A percentile compares a stretch with the other conserved stretches of the same genome.
These are phyloP conservation scores for Cyamopsis tetragonoloba DNA, from an alignment of 306 rosid genomes.

Conservation along the genomic window DNA sequence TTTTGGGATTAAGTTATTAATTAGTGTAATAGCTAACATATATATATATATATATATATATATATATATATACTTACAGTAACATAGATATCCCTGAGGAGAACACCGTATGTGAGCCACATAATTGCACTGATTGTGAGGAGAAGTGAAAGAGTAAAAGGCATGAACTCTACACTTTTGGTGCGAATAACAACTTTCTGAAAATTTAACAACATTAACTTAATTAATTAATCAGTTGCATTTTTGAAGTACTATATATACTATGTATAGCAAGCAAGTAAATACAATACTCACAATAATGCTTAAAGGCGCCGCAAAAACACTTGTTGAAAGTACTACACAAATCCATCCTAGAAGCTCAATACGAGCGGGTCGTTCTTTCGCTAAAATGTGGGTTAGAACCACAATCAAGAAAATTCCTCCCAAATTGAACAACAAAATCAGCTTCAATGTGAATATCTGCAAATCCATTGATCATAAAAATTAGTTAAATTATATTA, in stretches of 20 bases:
- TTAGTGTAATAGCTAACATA: no score
- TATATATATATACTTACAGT: no score
- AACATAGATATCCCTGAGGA: slow-evolving; percentile 66
- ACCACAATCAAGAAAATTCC: slow-evolving; percentile 67
- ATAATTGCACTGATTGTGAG: slow-evolving; percentile 77
- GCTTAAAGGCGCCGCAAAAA: slow-evolving; percentile 86
- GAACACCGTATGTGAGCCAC: slow-evolving; percentile 76
- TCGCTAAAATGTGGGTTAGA: slow-evolving; percentile 58
- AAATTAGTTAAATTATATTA: not conserved
- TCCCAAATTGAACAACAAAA: slow-evolving; percentile 57
- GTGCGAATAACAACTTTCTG: slow-evolving; percentile 87
- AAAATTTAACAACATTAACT: not conserved
- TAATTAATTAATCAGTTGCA: no score
- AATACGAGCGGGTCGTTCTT: slow-evolving; percentile 48
- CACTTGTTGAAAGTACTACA: slow-evolving; percentile 69
- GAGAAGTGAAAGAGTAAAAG: slow-evolving; percentile 66
- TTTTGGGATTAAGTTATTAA: no score
- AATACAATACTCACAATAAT: slow-evolving; percentile 68
- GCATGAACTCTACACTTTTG: slow-evolving; percentile 98
- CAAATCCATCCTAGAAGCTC: slow-evolving; percentile 84
- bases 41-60: no score
- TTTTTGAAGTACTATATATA: no score
- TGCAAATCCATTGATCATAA: slow-evolving; percentile 35
- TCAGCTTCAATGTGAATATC: slow-evolving; percentile 63
- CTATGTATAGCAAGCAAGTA: no score